Evolutionary conservation across 371 early-diverging fungal genomes (phyloP), one percentile per base, ranked within the genome.

Genomic region (Furculomyces boomerangus): DNA sequence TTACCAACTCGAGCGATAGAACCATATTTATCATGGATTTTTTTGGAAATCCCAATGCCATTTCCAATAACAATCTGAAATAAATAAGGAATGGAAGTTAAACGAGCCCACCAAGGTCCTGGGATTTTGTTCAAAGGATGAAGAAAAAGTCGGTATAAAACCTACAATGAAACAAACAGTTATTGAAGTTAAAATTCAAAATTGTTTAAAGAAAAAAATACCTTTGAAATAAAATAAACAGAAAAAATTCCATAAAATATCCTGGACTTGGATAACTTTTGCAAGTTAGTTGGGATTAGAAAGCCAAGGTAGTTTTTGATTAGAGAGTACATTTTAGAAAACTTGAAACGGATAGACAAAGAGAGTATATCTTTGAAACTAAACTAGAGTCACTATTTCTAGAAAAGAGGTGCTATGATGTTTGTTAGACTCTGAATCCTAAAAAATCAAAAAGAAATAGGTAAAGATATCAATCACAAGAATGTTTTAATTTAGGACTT

Each of bases 1-100:
- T 29, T 31, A 24, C 68, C 67, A 1, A 64, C 30, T 27, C 67
- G 62, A 27, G 67, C 67, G 10, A 68, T 20, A 10, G 57, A 45
- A 20, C 67, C 67, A 30, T 68, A 67, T 18, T 57, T 3, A 0
- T 31, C 39, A 32, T 67, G 67, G 2, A 66, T 13, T 26, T 30
- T 8, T 20, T 20, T 16, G 10, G 26, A 49, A 8, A 25, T 20
- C 49, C 5, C 20, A 26, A 5, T 3, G 18, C 10, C 5, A 16
- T 49, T 49, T 27, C 49, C 49, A 20, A 3, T 16, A 5, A 49
- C 5, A 3, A 3, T 3, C 16, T 28, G 13, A 49, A 49, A 13
- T 10, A 27, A 31, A 3, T 10, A 26, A 8, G 49, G 49, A 16
- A 49, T 8, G 18, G 49, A 30, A 30, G 49, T 49, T 3, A 49